Conservation (phyloP, 73 alveolate genomes). For the Uronychia binucleata region DNA sequence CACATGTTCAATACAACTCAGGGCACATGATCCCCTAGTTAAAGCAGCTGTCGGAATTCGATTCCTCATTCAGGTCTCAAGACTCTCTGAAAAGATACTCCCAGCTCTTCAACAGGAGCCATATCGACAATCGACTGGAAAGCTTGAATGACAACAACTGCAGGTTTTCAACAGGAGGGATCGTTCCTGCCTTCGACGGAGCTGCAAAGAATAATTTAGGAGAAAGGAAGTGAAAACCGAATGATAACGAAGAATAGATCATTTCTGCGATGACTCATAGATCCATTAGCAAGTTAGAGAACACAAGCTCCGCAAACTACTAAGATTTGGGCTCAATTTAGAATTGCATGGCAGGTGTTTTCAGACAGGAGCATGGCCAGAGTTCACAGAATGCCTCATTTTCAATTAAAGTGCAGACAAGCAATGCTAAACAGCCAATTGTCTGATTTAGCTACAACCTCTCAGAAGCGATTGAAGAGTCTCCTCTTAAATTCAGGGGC, state of each 20-base stretch:
- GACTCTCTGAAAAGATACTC: background rate
- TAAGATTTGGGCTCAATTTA: background rate
- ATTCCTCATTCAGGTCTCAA: background rate
- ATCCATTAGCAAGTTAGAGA: background rate
- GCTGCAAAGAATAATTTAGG: background rate
- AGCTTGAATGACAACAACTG: background rate
- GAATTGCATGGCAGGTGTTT: background rate
- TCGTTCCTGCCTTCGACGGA: background rate
- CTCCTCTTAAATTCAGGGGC: background rate
- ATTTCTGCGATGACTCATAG: background rate
- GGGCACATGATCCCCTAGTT: background rate
- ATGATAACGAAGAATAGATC: no score
- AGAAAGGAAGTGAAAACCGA: background rate
- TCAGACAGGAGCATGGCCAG: background rate
- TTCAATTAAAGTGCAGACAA: background rate
- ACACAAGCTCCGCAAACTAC: background rate
- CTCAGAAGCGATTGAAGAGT: background rate
- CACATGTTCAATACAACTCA: background rate
- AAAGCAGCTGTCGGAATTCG: background rate
- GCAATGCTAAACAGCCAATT: background rate
- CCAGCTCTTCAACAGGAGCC: background rate
- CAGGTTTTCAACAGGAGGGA: background rate
- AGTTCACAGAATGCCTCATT: background rate
- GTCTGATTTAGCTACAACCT: background rate
- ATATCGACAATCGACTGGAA: background rate